These are phyloP conservation scores for Capsella rubella DNA, from an alignment of 441 rosid genomes.

Conservation along the genomic window DNA sequence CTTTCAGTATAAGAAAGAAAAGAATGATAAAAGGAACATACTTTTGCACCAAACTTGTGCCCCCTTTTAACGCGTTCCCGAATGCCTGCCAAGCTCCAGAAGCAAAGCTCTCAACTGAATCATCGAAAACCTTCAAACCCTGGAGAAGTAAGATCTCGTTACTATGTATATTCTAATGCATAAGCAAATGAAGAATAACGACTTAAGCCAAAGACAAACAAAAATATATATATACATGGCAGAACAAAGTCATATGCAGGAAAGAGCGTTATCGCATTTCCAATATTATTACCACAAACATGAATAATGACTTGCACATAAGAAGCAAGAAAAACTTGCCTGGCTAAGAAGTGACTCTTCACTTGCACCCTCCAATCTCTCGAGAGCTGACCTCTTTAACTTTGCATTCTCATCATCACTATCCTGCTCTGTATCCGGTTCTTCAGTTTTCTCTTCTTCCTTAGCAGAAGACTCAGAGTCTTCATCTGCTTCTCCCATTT, in stretches of 20 bases:
- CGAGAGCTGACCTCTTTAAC: conserved; percentile 73
- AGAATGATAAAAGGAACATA: conserved; percentile 49
- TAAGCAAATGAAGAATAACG: conserved; percentile 14
- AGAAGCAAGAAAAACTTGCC: conserved; percentile 58
- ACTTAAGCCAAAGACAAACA: conserved; percentile 4
- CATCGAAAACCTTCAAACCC: conserved; percentile 86
- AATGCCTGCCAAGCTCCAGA: conserved; percentile 97
- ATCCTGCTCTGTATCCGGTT: conserved; percentile 57
- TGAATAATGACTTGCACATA: not conserved
- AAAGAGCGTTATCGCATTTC: not conserved
- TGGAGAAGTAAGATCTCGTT: conserved; percentile 39
- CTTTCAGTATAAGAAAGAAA: conserved; percentile 12
- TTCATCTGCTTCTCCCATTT: conserved; percentile 55
- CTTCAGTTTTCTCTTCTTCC: conserved; percentile 62
- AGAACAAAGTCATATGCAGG: conserved; percentile 15
- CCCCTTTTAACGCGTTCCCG: conserved; percentile 84
- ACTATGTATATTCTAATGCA: conserved; percentile 1
- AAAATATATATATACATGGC: not conserved
- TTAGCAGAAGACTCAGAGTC: conserved; percentile 65
- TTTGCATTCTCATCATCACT: conserved; percentile 66
- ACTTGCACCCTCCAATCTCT: conserved; percentile 84
- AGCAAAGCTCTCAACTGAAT: conserved; percentile 88
- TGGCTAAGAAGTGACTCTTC: conserved; percentile 85
- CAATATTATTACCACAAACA: not conserved
- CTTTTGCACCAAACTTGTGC: conserved; percentile 78